Percentiles rank a stretch among this genome's conserved stretches.
These are phyloP conservation scores for Talaromyces nanjingensis DNA, from an alignment of 495 filamentous ascomycete species.

Conservation along the genomic window DNA sequence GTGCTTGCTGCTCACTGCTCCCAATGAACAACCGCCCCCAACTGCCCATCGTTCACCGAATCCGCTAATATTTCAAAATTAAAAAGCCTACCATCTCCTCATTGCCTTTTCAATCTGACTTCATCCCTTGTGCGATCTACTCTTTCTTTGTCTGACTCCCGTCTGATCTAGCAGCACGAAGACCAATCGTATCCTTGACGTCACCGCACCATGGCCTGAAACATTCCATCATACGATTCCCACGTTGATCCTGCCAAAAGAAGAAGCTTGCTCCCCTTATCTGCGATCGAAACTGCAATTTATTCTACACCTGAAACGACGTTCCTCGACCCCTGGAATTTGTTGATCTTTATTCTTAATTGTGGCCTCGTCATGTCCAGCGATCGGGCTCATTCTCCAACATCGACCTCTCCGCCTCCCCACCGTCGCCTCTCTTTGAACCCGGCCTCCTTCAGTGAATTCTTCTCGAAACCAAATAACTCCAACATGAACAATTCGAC, in stretches of 20 bases:
- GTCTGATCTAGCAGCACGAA: neutral
- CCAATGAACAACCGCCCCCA: neutral
- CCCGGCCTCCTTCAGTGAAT: constrained; percentile 37
- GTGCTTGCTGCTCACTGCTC: neutral
- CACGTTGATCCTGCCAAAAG: neutral
- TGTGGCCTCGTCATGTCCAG: constrained; percentile 35
- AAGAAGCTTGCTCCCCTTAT: neutral
- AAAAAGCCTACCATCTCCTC: neutral
- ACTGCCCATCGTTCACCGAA: neutral
- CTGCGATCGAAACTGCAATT: neutral
- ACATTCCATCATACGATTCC: neutral
- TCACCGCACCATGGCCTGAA: constrained; percentile 9
- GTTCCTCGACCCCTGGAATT: neutral
- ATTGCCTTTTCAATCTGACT: neutral
- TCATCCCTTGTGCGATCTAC: neutral
- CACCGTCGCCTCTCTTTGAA: constrained; percentile 45
- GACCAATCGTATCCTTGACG: constrained; percentile 10
- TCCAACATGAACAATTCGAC: constrained; percentile 20
- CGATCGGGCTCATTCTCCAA: constrained; percentile 41
- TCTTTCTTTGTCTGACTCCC: neutral
- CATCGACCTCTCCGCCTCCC: constrained; percentile 32
- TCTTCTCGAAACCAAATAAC: constrained; percentile 33
- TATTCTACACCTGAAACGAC: neutral
- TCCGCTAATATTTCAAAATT: neutral
- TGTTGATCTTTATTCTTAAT: neutral